A percentile compares a stretch with the other conserved stretches of the same genome.
These are phyloP conservation scores for Colletotrichum higginsianum DNA, from an alignment of 2,329 filamentous ascomycete genomes.

Conservation along the genomic window DNA sequence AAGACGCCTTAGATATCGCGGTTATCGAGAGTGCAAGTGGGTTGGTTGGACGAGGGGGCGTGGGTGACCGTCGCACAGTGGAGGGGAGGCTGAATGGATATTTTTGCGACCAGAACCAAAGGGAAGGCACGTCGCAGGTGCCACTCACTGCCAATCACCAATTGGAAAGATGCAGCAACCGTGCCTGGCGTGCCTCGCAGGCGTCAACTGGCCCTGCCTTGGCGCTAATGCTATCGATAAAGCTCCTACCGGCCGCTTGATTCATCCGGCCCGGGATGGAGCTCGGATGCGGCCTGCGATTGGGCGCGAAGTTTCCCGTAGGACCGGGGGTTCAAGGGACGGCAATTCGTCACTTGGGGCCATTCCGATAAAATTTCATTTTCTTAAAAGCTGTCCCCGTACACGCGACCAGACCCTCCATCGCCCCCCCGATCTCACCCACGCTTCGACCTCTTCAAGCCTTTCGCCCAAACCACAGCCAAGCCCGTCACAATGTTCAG, in stretches of 20 bases:
- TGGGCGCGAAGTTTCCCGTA: conserved; percentile 34
- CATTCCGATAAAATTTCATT: conserved; percentile 44
- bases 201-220: conserved; percentile 11
- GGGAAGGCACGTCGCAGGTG: conserved; percentile 15
- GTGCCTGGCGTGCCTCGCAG: conserved; percentile 23
- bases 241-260: conserved; percentile 29
- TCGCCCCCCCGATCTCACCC: conserved; percentile 19
- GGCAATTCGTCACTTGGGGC: conserved; percentile 41
- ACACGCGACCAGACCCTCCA: conserved; percentile 38
- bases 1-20: conserved; percentile 6
- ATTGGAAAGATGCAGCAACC: conserved; percentile 32
- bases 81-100: conserved; percentile 39
- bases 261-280: conserved; percentile 41
- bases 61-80: conserved; percentile 9
- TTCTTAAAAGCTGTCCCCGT: conserved; percentile 28
- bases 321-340: conserved; percentile 26
- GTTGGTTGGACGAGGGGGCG: conserved; percentile 10
- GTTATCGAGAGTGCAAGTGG: conserved; percentile 1
- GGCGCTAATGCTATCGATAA: conserved; percentile 39
- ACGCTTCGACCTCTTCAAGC: conserved; percentile 8
- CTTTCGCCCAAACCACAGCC: background rate
- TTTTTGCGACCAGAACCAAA: conserved; percentile 41
- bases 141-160: conserved; percentile 26
- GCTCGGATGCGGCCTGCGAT: conserved; percentile 23
- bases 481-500: conserved; percentile 58